Evolutionary conservation across 139 green algal genomes (phyloP).

Genomic region (Chlorella sp.): DNA sequence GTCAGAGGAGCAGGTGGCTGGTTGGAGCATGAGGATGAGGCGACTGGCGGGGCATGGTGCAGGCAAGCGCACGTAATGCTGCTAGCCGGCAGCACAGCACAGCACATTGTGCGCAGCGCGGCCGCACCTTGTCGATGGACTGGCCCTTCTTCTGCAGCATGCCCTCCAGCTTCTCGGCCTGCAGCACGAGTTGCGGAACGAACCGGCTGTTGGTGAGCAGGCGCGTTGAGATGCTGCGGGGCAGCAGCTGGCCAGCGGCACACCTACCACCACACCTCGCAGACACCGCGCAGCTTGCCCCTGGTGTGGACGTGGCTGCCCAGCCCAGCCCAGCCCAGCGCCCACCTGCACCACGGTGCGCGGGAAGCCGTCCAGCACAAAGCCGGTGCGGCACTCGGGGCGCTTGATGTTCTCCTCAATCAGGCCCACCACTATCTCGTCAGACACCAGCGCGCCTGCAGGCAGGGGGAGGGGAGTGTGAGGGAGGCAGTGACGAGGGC

Average conservation of each 20-base stretch:
- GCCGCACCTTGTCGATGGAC: constrained; percentile 79
- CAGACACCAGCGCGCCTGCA: constrained; percentile 84
- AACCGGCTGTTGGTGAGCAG: no score
- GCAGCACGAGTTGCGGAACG: no score
- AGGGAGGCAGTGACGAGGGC: background rate
- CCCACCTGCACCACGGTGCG: constrained; percentile 69
- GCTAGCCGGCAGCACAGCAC: no score
- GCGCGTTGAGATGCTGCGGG: no score
- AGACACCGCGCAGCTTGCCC: background rate
- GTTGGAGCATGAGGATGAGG: no score
- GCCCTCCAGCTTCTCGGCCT: constrained; percentile 93
- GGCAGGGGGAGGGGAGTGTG: background rate
- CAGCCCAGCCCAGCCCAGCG: background rate
- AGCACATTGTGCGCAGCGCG: constrained; percentile 16
- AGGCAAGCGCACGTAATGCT: no score
- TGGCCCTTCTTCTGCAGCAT: constrained; percentile 86
- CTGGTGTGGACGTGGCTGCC: background rate
- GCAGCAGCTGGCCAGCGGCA: background rate
- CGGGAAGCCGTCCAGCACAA: constrained; percentile 98
- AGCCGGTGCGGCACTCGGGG: constrained; percentile 93
- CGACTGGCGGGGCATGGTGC: no score
- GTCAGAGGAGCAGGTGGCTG: no score
- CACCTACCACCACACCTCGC: no score
- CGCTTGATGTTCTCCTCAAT: constrained; percentile 90
- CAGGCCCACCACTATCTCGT: constrained; percentile 98